phyloP scores from a whole-genome alignment of 768 basidiomycete species.

The Amanita brunnescens region DNA sequence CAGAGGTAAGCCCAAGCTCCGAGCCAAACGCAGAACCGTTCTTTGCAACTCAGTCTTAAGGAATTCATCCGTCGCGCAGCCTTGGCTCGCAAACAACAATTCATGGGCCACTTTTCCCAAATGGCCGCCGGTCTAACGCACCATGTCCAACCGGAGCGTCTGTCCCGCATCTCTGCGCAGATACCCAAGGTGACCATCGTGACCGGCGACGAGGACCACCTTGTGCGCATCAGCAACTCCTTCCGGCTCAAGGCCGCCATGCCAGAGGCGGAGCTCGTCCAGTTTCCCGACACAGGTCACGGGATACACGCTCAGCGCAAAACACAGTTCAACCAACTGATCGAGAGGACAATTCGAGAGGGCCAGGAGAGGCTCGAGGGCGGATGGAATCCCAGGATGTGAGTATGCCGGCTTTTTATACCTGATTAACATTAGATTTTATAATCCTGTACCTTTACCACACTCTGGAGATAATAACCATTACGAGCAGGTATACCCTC shows the following conservation, averaged over 20 bases:
- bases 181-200: constrained; percentile 62
- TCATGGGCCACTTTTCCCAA: constrained; percentile 62
- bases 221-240: constrained; percentile 47
- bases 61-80: constrained; percentile 33
- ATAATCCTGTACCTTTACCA: too few species aligned
- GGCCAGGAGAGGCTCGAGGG: constrained; percentile 26
- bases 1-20: too few species aligned
- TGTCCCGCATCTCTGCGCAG: constrained; percentile 37
- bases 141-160: constrained; percentile 38
- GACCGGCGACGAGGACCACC: constrained; percentile 59
- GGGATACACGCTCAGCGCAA: constrained; percentile 43
- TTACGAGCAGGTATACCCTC: too few species aligned
- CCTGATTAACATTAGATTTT: too few species aligned
- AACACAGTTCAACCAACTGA: constrained; percentile 41
- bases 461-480: too few species aligned
- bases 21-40: too few species aligned
- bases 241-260: constrained; percentile 44
- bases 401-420: background rate
- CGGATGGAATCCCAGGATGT: constrained; percentile 9
- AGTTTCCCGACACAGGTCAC: constrained; percentile 60
- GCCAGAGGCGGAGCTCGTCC: constrained; percentile 49
- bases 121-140: constrained; percentile 64
- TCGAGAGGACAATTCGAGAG: constrained; percentile 51
- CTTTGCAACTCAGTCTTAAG: constrained; percentile 24
- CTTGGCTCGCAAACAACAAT: constrained; percentile 48